phyloP scores from a whole-genome alignment of 257 asterid genomes.

The Ilex aquifolium region DNA sequence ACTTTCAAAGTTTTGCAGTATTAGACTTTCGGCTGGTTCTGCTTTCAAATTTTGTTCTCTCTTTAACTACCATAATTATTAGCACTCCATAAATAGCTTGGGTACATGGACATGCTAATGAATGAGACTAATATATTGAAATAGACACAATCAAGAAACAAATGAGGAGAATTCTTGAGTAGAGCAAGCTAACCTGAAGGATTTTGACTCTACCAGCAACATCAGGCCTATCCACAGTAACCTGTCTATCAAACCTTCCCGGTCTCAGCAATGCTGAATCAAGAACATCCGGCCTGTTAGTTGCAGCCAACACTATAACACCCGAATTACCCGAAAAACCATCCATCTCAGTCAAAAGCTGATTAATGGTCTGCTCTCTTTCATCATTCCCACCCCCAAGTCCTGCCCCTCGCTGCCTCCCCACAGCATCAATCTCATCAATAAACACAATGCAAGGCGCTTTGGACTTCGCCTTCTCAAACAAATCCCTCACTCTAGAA shows the following conservation, averaged over 20 bases:
- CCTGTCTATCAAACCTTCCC: background rate
- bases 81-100: no score
- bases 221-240: slow-evolving; percentile 4
- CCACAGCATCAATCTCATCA: slow-evolving; percentile 3
- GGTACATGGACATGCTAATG: no score
- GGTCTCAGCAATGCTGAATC: background rate
- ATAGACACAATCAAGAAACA: no score
- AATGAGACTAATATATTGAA: no score
- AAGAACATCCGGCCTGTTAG: background rate
- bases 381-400: slow-evolving; percentile 4
- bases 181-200: background rate
- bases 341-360: slow-evolving; percentile 3
- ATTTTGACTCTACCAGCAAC: slow-evolving; percentile 2
- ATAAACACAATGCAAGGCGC: slow-evolving; percentile 2
- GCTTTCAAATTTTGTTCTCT: no score
- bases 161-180: background rate
- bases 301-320: slow-evolving; percentile 1
- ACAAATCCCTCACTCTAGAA: slow-evolving; percentile 94
- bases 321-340: slow-evolving; percentile 1
- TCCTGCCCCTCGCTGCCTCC: background rate
- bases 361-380: slow-evolving; percentile 2
- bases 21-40: no score
- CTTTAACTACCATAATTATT: no score
- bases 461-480: background rate
- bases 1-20: no score